phyloP scores from a whole-genome alignment of 2,329 filamentous ascomycete genomes.

The Pseudophaeomoniella oleicola region DNA sequence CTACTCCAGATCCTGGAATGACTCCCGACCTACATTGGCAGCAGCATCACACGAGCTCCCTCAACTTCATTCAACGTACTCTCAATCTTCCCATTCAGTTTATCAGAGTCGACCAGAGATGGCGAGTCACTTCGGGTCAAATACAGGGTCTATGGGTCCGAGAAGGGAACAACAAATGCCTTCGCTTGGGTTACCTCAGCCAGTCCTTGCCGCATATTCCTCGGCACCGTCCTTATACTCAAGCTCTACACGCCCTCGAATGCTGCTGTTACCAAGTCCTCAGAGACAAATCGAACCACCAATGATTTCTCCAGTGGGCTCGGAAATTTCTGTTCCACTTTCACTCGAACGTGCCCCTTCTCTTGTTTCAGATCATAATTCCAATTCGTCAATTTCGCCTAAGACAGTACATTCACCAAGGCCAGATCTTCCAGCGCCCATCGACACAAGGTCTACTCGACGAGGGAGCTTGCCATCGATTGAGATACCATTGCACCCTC shows the following conservation, averaged over 20 bases:
- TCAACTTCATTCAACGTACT: too few relatives aligned
- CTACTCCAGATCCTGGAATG: not conserved
- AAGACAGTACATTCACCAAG: conserved; percentile 26
- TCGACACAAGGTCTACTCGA: conserved; percentile 24
- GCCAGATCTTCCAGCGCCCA: conserved; percentile 20
- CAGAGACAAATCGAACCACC: conserved; percentile 33
- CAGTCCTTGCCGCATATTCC: not conserved
- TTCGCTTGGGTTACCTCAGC: not conserved
- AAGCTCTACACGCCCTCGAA: conserved; percentile 3
- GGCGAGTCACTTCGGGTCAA: too few relatives aligned
- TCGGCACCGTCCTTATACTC: conserved; percentile 1
- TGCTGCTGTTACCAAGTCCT: conserved; percentile 13
- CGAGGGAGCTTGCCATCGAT: conserved; percentile 16
- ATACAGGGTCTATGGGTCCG: not conserved
- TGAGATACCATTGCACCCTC: conserved; percentile 5
- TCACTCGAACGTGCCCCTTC: conserved; percentile 50
- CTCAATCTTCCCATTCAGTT: too few relatives aligned
- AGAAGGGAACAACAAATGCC: not conserved
- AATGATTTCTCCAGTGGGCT: conserved; percentile 50
- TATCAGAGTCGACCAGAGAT: too few relatives aligned
- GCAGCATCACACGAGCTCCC: too few relatives aligned
- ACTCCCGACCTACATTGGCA: not conserved
- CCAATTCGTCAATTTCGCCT: conserved; percentile 47
- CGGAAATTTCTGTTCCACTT: conserved; percentile 43
- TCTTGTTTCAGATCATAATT: conserved; percentile 55